Base-by-base conservation (phyloP, 805 yeast genomes). In the Isabelozyma gotoi region DNA sequence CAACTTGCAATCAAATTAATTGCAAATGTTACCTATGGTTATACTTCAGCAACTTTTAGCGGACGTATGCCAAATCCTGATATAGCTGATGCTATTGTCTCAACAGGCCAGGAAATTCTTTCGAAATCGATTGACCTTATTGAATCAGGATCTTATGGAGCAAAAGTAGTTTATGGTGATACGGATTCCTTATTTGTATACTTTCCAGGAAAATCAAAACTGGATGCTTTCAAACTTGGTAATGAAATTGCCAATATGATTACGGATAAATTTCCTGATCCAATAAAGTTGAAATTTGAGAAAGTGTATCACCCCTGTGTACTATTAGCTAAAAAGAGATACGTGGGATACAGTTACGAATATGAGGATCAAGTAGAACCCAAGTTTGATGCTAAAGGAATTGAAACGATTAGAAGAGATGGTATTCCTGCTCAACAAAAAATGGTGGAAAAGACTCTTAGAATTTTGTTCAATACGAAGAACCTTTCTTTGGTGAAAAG, bases 31-130 rank as follows among this genome's bases (percentile, higher is more conserved):
- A 92, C 97, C 0, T 94, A 94, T 66, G 99, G 99, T 0, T 94
- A 94, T 58, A 77, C 97, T 0, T 85, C 97, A 0, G 99, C 99
- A 0, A 81, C 96, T 0, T 94, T 85, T 57, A 88, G 96, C 7
- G 99, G 99, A 0, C 71, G 99, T 49, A 94, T 94, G 99, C 98
- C 99, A 0, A 88, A 94, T 54, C 82, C 96, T 0, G 98, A 91
- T 59, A 76, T 94, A 21, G 96, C 99, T 0, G 99, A 94, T 65
- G 85, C 95, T 10, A 88, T 94, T 59, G 99, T 94, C 1, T 81
- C 90, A 17, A 82, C 94, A 0, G 99, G 94, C 0, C 71, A 98
- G 42, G 97, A 92, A 62, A 85, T 89, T 0, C 66, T 94, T 39
- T 82, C 82, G 41, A 73, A 74, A 40, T 85, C 97, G 0, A 82